phyloP scores from a whole-genome alignment of 768 basidiomycete genomes.

The Kwoniella botswanensis region DNA sequence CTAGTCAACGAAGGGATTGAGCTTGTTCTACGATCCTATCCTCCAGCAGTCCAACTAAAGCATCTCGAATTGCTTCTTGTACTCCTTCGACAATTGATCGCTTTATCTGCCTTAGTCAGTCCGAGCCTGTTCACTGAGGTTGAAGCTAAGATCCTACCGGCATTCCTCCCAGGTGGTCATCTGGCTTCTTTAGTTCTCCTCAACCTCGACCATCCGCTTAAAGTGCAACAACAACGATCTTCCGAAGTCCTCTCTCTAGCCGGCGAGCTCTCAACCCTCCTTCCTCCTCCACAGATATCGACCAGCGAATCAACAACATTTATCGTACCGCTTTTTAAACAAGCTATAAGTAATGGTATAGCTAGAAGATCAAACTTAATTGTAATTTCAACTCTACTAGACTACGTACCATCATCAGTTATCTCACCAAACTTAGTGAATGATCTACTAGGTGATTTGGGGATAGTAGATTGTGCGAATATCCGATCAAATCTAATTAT shows the following conservation, averaged over 20 bases:
- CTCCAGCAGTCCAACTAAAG: conserved; percentile 22
- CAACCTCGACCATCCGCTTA: conserved; percentile 29
- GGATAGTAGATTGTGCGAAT: conserved; percentile 24
- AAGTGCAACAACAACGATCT: conserved; percentile 33
- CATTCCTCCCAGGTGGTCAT: conserved; percentile 27
- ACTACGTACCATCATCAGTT: conserved; percentile 16
- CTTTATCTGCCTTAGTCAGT: not conserved
- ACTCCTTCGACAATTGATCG: conserved; percentile 32
- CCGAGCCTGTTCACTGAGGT: not conserved
- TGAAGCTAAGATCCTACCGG: conserved; percentile 20
- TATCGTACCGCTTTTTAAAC: conserved; percentile 36
- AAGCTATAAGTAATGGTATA: conserved; percentile 16
- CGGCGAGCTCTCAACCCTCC: conserved; percentile 8
- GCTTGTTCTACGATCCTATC: conserved; percentile 11
- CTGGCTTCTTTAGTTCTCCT: conserved; percentile 21
- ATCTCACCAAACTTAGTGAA: conserved; percentile 27
- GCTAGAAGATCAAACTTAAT: conserved; percentile 23
- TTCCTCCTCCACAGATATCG: conserved; percentile 10
- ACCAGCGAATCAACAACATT: conserved; percentile 17
- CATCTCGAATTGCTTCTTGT: conserved; percentile 27
- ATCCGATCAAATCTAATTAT: conserved; percentile 31
- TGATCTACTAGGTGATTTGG: conserved; percentile 26
- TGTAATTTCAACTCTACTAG: conserved; percentile 25
- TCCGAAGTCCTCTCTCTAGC: conserved; percentile 28
- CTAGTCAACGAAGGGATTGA: conserved; percentile 20